A percentile compares a stretch with the other conserved stretches of the same genome.
These are phyloP conservation scores for Hyaloscypha bicolor DNA, from an alignment of 495 filamentous ascomycete genomes.

Conservation along the genomic window DNA sequence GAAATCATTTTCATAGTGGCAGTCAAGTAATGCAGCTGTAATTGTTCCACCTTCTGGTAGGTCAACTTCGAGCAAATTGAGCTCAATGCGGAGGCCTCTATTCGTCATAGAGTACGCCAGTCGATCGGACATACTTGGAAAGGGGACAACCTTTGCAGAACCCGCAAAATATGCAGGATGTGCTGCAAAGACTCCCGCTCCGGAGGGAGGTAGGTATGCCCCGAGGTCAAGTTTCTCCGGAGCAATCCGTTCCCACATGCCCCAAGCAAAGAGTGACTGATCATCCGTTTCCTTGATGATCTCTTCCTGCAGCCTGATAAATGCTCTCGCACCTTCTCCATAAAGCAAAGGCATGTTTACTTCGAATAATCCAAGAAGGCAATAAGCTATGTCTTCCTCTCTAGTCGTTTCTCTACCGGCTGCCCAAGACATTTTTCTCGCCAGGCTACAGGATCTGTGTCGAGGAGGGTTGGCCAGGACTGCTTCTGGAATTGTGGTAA, in stretches of 20 bases:
- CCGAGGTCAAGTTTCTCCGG: too few species aligned
- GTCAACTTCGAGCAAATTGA: neutral
- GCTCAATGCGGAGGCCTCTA: neutral
- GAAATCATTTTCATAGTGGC: neutral
- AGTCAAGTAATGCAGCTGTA: neutral
- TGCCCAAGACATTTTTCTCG: slow-evolving; percentile 33
- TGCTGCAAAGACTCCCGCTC: neutral
- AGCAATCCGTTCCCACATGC: neutral
- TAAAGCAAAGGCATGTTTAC: slow-evolving; percentile 37
- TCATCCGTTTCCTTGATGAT: slow-evolving; percentile 34
- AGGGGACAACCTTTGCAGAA: neutral
- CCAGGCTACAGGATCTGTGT: neutral
- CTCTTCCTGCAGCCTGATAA: slow-evolving; percentile 34
- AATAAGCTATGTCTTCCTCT: slow-evolving; percentile 33
- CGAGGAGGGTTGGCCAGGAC: neutral
- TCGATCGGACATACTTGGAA: neutral
- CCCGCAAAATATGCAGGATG: neutral
- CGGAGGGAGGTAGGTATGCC: too few species aligned
- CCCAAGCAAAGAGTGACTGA: slow-evolving; percentile 6
- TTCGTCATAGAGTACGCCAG: neutral
- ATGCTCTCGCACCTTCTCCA: slow-evolving; percentile 34
- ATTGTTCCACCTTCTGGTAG: neutral
- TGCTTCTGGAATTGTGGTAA: neutral
- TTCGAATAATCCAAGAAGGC: slow-evolving; percentile 32
- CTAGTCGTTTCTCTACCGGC: slow-evolving; percentile 28